Evolutionary conservation across 352 stramenopile species (phyloP), one percentile per base, ranked within the genome.

Genomic region (Pythium chondricola): DNA sequence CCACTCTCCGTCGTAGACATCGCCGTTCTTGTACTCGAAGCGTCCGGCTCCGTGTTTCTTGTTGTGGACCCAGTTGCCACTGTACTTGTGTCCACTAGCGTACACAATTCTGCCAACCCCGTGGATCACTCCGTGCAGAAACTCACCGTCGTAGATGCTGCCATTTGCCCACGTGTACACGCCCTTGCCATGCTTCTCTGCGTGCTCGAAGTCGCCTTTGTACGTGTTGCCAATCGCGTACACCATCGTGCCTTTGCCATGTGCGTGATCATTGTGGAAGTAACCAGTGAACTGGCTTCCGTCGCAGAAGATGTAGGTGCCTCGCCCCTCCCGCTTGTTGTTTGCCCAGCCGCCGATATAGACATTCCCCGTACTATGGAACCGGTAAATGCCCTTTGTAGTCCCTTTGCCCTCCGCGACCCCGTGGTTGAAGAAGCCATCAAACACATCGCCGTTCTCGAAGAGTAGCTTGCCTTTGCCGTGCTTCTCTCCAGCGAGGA

Each of bases 221-320:
- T 86, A 92, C 30, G 60, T 51, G 37, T 96, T 92, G 32, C 88
- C 90, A 46, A 97, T 97, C 5, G 72, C 49, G 41, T 91, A 95
- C 13, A 56, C 53, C 49, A 96, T 93, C 3, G 59, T 77, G 14
- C 91, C 91, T 20, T 77, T 58, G 11, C 90, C 91, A 24, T 90
- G 43, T 0, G 69, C 75, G 48, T 92, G 77, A 43, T 88, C 77
- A 22, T 73, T 39, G 18, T 56, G 32, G 22, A 90, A 90, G 0
- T 56, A 30, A 2, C 81, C 81, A 2, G 65, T 79, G 51, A 85
- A 93, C 43, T 61, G 63, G 20, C 74, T 81, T 14, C 78, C 72
- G 17, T 76, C 64, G 2, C 61, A 49, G 35, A 87, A 90, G 16
- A 68, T 63, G 51, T 89, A 90, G 1, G 58, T 71, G 0, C 74